Evolutionary conservation across 108 stramenopile species (phyloP).

Genomic region (Nitzschia sp.): DNA sequence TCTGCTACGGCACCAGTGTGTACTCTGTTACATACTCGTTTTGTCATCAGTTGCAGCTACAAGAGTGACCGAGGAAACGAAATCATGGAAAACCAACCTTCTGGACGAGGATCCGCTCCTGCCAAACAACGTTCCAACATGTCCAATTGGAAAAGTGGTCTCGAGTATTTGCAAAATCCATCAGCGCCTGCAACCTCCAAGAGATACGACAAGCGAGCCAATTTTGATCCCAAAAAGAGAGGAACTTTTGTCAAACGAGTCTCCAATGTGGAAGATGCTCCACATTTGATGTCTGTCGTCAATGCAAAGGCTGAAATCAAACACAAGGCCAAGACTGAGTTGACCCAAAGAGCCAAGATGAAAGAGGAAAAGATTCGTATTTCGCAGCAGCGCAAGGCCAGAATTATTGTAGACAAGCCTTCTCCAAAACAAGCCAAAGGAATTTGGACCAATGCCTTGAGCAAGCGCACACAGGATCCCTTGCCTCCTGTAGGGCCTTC

Average conservation of each 20-base stretch:
- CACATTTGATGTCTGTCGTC: slow-evolving; percentile 15
- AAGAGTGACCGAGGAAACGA: too few species aligned
- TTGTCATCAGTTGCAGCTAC: too few species aligned
- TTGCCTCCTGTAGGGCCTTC: neutral
- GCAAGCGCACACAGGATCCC: slow-evolving; percentile 1
- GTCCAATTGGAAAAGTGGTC: slow-evolving; percentile 16
- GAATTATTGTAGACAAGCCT: slow-evolving; percentile 13
- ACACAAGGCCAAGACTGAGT: slow-evolving; percentile 8
- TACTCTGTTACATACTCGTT: too few species aligned
- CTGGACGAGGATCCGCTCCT: neutral
- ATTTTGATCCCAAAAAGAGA: slow-evolving; percentile 11
- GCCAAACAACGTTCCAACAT: neutral
- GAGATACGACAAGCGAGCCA: slow-evolving; percentile 3
- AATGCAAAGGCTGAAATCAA: slow-evolving; percentile 27
- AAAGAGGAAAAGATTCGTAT: slow-evolving; percentile 5
- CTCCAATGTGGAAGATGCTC: slow-evolving; percentile 13
- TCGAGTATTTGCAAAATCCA: slow-evolving; percentile 4
- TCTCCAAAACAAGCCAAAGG: slow-evolving; percentile 3
- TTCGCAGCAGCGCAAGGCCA: slow-evolving; percentile 2
- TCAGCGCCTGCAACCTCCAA: slow-evolving; percentile 4
- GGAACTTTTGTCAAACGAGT: slow-evolving; percentile 12
- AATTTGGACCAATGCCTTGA: slow-evolving; percentile 14
- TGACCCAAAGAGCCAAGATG: slow-evolving; percentile 11
- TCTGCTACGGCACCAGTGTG: too few species aligned
- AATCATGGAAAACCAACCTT: too few species aligned